Percentiles rank a stretch among this genome's conserved stretches.
phyloP scores from a whole-genome alignment of 305 asterid genomes.

The Striga hermonthica region DNA sequence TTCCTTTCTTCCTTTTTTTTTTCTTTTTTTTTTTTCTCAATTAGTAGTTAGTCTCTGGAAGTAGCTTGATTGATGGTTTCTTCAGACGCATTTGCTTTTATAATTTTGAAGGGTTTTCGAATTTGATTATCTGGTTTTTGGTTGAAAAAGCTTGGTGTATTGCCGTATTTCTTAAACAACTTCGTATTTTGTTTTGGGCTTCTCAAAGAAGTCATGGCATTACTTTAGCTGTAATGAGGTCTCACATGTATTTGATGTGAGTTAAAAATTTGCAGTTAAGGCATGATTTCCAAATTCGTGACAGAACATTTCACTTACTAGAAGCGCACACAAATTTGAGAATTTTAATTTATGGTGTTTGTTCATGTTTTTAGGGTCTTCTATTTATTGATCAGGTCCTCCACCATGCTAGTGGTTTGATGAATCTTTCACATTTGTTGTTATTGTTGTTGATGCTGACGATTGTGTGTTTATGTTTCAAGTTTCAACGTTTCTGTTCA shows the following conservation, averaged over 20 bases:
- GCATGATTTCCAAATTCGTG: constrained; percentile 6
- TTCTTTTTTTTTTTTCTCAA: too few species aligned
- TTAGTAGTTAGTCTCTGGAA: constrained; percentile 3
- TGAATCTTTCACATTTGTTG: not conserved
- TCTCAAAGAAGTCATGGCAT: not conserved
- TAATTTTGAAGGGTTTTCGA: constrained; percentile 1
- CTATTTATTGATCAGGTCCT: constrained; percentile 5
- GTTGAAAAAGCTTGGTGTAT: not conserved
- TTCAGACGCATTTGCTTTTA: not conserved
- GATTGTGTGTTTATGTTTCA: not conserved
- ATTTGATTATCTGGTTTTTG: not conserved
- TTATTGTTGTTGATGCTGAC: not conserved
- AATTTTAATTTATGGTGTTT: constrained; percentile 1
- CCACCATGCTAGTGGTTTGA: constrained; percentile 8
- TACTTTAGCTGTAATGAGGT: not conserved
- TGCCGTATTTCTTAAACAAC: not conserved
- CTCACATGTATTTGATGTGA: not conserved
- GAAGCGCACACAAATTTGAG: not conserved
- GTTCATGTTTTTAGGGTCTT: constrained; percentile 14
- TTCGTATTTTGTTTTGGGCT: not conserved
- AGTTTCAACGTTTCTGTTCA: not conserved
- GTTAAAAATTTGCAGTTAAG: not conserved
- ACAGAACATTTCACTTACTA: not conserved
- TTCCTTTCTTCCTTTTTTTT: constrained; percentile 27
- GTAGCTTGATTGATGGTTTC: constrained; percentile 18